Percentiles rank a stretch among this genome's conserved stretches.
phyloP scores from a whole-genome alignment of 2,329 filamentous ascomycete genomes.

The Zymoseptoria crescenta region DNA sequence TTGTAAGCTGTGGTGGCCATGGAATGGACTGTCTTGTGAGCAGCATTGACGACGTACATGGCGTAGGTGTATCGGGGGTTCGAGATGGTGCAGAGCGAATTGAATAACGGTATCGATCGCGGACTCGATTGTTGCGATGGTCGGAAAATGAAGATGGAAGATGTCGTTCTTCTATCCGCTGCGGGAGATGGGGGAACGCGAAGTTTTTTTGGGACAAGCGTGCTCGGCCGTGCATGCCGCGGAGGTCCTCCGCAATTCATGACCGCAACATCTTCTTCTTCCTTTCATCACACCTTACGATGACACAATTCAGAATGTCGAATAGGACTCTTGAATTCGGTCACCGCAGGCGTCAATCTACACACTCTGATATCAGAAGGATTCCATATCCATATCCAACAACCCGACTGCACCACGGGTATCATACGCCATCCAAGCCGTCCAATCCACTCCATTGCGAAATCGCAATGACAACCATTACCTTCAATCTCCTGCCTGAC shows the following conservation, averaged over 20 bases:
- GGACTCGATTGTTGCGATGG: not conserved
- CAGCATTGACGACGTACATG: not conserved
- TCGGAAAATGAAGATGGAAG: not conserved
- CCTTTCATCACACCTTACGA: not conserved
- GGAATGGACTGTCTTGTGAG: not conserved
- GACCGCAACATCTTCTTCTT: not conserved
- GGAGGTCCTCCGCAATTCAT: not conserved
- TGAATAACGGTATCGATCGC: not conserved
- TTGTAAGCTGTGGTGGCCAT: not conserved
- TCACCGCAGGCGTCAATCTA: no score
- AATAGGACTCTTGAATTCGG: not conserved
- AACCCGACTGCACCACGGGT: no score
- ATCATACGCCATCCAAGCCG: no score
- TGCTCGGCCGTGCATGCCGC: not conserved
- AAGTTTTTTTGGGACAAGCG: not conserved
- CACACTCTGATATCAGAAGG: no score
- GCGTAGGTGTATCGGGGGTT: not conserved
- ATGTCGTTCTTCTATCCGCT: not conserved
- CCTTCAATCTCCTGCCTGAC: no score
- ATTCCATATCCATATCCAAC: no score
- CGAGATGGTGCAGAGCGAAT: not conserved
- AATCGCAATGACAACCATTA: no score
- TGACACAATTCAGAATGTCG: not conserved
- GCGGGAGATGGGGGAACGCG: not conserved
- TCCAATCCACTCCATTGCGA: no score